Base-by-base conservation (phyloP, 345 rosid species). In the Acer saccharum region DNA sequence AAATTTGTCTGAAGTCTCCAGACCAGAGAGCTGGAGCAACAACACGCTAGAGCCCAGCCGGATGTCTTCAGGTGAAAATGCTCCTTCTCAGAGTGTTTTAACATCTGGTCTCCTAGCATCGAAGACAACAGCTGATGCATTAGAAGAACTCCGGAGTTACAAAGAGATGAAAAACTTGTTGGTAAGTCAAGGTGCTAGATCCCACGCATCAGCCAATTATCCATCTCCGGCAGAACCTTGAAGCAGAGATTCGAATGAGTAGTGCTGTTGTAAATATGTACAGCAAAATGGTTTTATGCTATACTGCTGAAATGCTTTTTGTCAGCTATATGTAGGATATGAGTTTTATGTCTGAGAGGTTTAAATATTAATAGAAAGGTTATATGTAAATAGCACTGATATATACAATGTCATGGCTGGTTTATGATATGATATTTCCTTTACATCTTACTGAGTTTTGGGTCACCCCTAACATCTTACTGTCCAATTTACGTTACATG, bases 111-210 rank as follows among this genome's bases (percentile, higher is more conserved):
- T 86, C 63, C 69, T 76, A 25, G 73, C 82, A 9, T 83, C 89
- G 29, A 96, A 86, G 89, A 96, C 99, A 14, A 87, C 95, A 11
- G 89, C 95, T 10, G 97, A 96, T 83, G 99, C 98, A 2, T 82
- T 92, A 78, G 95, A 94, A 82, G 99, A 96, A 81, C 90, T 96
- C 75, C 84, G 73, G 67, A 79, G 86, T 74, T 95, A 93, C 89
- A 89, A 79, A 81, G 92, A 83, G 81, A 87, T 87, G 87, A 92
- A 83, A 84, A 86, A 84, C 73, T 60, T 88, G 80, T 78, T 91
- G 86, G 92, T 90, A 57, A 76, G 85, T 77, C 91, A 89, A 83
- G 86, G 81, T 57, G 79, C 79, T 35, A 72, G 80, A 80, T 77
- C 89, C 58, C 80, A 63, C 70, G 20, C 76, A 18, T 78, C 60